Evolutionary conservation across 2,329 filamentous ascomycete species (phyloP).

Genomic region (Lasiodiplodia gonubiensis): DNA sequence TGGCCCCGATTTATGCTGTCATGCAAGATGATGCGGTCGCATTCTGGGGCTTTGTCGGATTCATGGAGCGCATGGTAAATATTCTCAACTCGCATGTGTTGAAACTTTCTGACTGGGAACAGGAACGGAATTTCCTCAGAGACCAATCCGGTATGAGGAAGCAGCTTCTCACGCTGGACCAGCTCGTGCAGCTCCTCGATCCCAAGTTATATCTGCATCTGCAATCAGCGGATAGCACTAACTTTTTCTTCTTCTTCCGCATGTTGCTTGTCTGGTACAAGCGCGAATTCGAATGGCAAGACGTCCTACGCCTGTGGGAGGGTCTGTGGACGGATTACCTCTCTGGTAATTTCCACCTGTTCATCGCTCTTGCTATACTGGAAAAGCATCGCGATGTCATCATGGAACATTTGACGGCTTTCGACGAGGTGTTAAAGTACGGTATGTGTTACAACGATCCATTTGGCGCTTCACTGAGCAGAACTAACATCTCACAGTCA

Average conservation of each 20-base stretch:
- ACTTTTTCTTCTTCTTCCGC: constrained; percentile 99
- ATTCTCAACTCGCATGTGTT: no score
- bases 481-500: constrained; percentile 64
- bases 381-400: constrained; percentile 97
- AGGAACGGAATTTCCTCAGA: constrained; percentile 91
- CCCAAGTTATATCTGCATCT: constrained; percentile 92
- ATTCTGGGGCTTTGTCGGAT: constrained; percentile 94
- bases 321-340: constrained; percentile 91
- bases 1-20: constrained; percentile 94
- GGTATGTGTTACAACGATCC: constrained; percentile 59
- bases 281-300: constrained; percentile 89
- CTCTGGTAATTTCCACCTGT: constrained; percentile 90
- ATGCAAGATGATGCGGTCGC: constrained; percentile 96
- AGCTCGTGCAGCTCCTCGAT: constrained; percentile 96
- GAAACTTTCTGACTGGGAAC: not conserved
- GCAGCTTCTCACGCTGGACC: constrained; percentile 88
- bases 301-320: constrained; percentile 90
- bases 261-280: constrained; percentile 99
- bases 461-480: not conserved
- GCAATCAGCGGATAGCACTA: constrained; percentile 88
- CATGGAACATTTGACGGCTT: constrained; percentile 90
- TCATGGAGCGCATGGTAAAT: constrained; percentile 89
- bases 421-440: constrained; percentile 98
- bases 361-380: constrained; percentile 89
- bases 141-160: constrained; percentile 96